Evolutionary conservation across 495 filamentous ascomycete species (phyloP).

Genomic region (Penicillium longicatenatum): DNA sequence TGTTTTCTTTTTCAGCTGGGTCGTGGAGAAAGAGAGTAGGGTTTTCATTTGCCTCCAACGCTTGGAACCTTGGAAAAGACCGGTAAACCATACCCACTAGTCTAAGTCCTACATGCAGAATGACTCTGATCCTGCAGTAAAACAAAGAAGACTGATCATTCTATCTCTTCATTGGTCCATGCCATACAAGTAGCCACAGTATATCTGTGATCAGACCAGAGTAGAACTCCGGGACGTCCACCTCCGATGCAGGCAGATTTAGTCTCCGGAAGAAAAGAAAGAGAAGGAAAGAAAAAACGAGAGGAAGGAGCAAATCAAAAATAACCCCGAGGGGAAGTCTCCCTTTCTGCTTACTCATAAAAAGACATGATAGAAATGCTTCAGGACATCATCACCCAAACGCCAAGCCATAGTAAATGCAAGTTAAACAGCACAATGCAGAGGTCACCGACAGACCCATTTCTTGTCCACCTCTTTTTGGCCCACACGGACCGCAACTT

Average conservation of each 20-base stretch:
- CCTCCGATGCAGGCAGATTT: not conserved
- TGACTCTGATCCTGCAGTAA: slow-evolving; percentile 1
- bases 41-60: not conserved
- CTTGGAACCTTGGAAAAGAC: too few species aligned
- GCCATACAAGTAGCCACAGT: not conserved
- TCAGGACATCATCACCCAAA: slow-evolving; percentile 4
- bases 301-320: not conserved
- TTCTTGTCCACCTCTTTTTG: slow-evolving; percentile 63
- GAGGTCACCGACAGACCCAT: slow-evolving; percentile 48
- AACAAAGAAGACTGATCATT: not conserved
- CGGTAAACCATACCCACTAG: not conserved
- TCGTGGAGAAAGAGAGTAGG: not conserved
- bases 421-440: not conserved
- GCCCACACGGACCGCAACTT: slow-evolving; percentile 67
- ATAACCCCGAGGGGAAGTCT: not conserved
- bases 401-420: slow-evolving; percentile 1
- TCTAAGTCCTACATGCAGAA: not conserved
- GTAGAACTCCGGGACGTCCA: not conserved
- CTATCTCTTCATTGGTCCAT: not conserved
- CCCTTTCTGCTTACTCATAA: not conserved
- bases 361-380: not conserved
- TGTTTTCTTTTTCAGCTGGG: too few species aligned
- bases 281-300: not conserved
- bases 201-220: not conserved
- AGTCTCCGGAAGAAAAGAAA: not conserved